These are phyloP conservation scores for Trametes sp. DNA, from an alignment of 1,284 basidiomycete genomes.

Conservation along the genomic window DNA sequence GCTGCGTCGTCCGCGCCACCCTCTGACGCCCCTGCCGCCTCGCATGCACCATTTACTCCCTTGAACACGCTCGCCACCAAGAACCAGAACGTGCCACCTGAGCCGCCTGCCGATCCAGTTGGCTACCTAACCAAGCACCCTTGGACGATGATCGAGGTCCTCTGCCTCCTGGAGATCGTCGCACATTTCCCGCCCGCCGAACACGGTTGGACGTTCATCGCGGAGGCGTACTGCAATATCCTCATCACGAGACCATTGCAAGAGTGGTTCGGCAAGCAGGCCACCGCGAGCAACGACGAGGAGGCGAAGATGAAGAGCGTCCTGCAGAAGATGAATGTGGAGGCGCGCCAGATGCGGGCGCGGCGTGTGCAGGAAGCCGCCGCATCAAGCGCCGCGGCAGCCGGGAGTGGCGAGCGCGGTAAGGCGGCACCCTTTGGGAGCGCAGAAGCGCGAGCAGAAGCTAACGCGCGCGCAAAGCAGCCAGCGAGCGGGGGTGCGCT, in stretches of 20 bases:
- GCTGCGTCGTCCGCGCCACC: not conserved
- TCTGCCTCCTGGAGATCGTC: constrained; percentile 31
- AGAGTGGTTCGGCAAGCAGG: constrained; percentile 31
- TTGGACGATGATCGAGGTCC: constrained; percentile 32
- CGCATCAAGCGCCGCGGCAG: not conserved
- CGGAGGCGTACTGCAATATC: constrained; percentile 34
- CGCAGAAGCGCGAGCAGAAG: constrained; percentile 29
- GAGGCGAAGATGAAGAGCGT: constrained; percentile 25
- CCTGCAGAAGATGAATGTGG: constrained; percentile 22
- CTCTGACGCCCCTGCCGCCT: not conserved
- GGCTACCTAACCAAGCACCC: constrained; percentile 24
- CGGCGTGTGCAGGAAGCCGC: constrained; percentile 4
- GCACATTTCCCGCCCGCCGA: constrained; percentile 32
- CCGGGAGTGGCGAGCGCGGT: constrained; percentile 18
- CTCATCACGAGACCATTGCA: constrained; percentile 31
- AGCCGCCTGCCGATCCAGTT: constrained; percentile 22
- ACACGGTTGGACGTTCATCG: constrained; percentile 30
- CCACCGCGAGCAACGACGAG: constrained; percentile 25
- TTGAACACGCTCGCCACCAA: not conserved
- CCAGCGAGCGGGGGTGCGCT: constrained; percentile 5
- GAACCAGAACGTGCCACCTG: constrained; percentile 25
- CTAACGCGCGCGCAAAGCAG: constrained; percentile 22
- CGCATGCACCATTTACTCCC: not conserved
- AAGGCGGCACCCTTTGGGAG: constrained; percentile 30
- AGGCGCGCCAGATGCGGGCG: constrained; percentile 19